Evolutionary conservation across 2,329 filamentous ascomycete genomes (phyloP).

Genomic region (Colletotrichum sp.): DNA sequence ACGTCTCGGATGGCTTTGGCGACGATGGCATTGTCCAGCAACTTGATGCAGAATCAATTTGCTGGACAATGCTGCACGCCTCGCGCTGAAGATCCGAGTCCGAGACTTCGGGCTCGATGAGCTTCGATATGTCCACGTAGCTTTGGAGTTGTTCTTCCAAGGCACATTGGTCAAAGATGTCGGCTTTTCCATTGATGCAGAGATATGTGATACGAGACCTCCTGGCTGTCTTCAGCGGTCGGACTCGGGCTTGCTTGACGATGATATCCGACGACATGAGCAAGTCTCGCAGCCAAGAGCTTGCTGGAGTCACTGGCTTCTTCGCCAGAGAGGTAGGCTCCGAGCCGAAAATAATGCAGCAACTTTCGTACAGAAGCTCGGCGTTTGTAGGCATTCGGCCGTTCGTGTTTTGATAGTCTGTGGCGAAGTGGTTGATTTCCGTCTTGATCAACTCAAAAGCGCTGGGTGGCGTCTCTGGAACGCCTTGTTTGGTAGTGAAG

Average conservation of each 20-base stretch:
- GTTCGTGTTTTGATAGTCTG: background rate
- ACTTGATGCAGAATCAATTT: background rate
- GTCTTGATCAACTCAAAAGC: constrained; percentile 17
- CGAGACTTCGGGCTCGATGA: background rate
- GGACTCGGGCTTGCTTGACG: constrained; percentile 20
- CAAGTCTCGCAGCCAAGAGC: constrained; percentile 31
- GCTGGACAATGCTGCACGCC: constrained; percentile 3
- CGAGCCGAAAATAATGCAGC: constrained; percentile 25
- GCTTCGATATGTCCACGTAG: constrained; percentile 3
- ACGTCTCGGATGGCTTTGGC: background rate
- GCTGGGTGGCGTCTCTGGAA: constrained; percentile 18
- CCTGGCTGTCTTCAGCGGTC: background rate
- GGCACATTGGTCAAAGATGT: constrained; percentile 10
- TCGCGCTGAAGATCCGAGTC: constrained; percentile 6
- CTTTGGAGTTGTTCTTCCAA: constrained; percentile 12
- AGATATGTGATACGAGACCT: constrained; percentile 14
- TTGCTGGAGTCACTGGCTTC: constrained; percentile 19
- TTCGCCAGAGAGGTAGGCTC: background rate
- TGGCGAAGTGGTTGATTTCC: constrained; percentile 6
- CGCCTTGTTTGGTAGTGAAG: constrained; percentile 26
- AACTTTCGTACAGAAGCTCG: constrained; percentile 16
- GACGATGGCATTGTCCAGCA: background rate
- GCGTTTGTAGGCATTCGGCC: background rate
- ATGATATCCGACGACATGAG: constrained; percentile 19
- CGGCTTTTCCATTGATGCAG: constrained; percentile 14